Evolutionary conservation across 2,329 filamentous ascomycete species (phyloP).

Genomic region (Dothideomycetes sp.): DNA sequence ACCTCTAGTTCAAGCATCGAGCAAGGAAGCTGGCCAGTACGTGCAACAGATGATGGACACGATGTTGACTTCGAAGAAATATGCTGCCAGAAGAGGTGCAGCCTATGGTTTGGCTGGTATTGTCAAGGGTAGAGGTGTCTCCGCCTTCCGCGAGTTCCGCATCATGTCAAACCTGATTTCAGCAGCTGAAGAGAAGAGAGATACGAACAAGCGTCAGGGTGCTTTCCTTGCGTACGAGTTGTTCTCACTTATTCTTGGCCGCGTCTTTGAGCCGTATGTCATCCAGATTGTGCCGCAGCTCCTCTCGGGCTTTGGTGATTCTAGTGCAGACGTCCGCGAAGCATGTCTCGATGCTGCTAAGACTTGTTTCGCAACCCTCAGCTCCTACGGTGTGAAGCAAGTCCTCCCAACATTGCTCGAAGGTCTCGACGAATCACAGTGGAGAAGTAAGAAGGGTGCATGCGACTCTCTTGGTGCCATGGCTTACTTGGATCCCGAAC

Average conservation of each 20-base stretch:
- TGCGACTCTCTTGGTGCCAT: slow-evolving; percentile 95
- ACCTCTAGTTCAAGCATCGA: slow-evolving; percentile 74
- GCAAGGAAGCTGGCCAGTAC: slow-evolving; percentile 69
- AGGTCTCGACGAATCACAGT: slow-evolving; percentile 88
- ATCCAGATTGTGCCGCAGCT: slow-evolving; percentile 91
- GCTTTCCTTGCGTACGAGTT: slow-evolving; percentile 86
- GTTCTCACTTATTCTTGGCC: slow-evolving; percentile 73
- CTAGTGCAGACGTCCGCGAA: slow-evolving; percentile 79
- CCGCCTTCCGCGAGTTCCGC: slow-evolving; percentile 71
- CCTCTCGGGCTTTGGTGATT: slow-evolving; percentile 79
- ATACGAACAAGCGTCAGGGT: slow-evolving; percentile 77
- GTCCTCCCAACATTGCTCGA: slow-evolving; percentile 85
- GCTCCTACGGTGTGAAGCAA: slow-evolving; percentile 91
- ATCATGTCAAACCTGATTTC: slow-evolving; percentile 73
- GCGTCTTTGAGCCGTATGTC: slow-evolving; percentile 90
- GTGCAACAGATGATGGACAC: slow-evolving; percentile 71
- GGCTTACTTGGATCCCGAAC: slow-evolving; percentile 95
- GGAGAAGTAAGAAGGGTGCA: slow-evolving; percentile 96
- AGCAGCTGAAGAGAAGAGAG: slow-evolving; percentile 92
- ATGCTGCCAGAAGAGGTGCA: slow-evolving; percentile 83
- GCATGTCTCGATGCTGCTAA: slow-evolving; percentile 89
- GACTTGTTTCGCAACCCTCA: slow-evolving; percentile 84
- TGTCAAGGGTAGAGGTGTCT: slow-evolving; percentile 77
- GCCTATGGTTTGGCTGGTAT: slow-evolving; percentile 92
- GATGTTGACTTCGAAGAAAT: slow-evolving; percentile 79